A percentile compares a stretch with the other conserved stretches of the same genome.
These are phyloP conservation scores for Hypoxylon subgilvum DNA, from an alignment of 495 filamentous ascomycete genomes.

Conservation along the genomic window DNA sequence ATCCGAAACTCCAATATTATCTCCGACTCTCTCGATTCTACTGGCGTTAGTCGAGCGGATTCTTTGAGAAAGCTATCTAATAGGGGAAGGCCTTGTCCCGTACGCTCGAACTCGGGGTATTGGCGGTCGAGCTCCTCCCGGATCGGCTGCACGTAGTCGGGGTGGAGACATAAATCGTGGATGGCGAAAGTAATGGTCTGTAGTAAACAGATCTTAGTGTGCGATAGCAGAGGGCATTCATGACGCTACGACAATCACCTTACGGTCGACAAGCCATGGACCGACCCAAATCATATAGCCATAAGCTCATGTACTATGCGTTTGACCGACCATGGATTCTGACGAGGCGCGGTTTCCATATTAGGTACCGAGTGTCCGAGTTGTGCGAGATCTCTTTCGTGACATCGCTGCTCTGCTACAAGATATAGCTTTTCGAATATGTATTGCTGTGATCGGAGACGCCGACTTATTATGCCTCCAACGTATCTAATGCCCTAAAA, in stretches of 20 bases:
- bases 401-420: too few relatives aligned
- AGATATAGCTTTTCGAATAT: too few relatives aligned
- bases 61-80: slow-evolving; percentile 50
- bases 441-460: too few relatives aligned
- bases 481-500: too few relatives aligned
- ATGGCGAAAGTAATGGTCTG: slow-evolving; percentile 43
- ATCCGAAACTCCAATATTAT: too few relatives aligned
- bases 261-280: slow-evolving; percentile 26
- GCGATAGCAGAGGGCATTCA: too few relatives aligned
- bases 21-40: slow-evolving; percentile 31
- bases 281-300: slow-evolving; percentile 41
- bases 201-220: slow-evolving; percentile 1
- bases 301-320: slow-evolving; percentile 39
- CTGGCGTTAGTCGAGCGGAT: slow-evolving; percentile 41
- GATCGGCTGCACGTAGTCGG: slow-evolving; percentile 40
- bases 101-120: slow-evolving; percentile 12
- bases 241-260: too few relatives aligned
- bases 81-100: slow-evolving; percentile 22
- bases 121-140: neutral
- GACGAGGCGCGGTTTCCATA: slow-evolving; percentile 28
- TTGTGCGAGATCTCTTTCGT: too few relatives aligned
- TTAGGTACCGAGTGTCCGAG: neutral
- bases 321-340: slow-evolving; percentile 11
- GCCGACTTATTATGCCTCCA: too few relatives aligned
- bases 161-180: slow-evolving; percentile 42